Base-by-base conservation (phyloP, 345 rosid species). In the Geranium brycei region DNA sequence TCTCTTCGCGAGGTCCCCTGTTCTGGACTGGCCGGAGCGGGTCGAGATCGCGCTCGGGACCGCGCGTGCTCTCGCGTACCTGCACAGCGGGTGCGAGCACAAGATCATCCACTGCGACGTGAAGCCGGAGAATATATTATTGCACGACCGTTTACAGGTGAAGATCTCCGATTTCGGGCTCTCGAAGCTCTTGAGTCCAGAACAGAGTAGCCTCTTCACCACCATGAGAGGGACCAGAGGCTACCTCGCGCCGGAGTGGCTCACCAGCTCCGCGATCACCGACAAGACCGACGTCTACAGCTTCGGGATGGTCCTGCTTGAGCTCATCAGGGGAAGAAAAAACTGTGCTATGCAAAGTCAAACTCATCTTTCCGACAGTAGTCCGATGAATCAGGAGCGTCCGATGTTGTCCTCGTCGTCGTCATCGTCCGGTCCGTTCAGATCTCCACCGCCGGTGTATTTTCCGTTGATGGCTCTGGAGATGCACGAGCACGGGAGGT, bases 211-310 rank as follows among this genome's bases (percentile, higher is more conserved):
- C 17, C 17, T 65, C 18, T 41, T 57, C 4, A 65, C 68, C 12
- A 58, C 61, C 28, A 31, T 65, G 68, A 65, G 68, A 32, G 68
- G 68, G 16, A 65, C 68, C 1, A 60, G 58, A 12, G 68, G 68
- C 40, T 65, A 65, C 31, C 35, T 65, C 13, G 68, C 68, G 13
- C 68, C 68, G 1, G 68, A 65, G 51, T 65, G 68, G 68, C 57
- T 65, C 13, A 59, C 68, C n/a, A 64, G 51, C 14, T 51, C 59
- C 11, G 5, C 60, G 12, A 64, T 68, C 28, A 64, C 76, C 5
- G 68, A 64, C 16, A 73, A 73, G 62, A 67, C 60, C 7, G 76
- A 73, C 62, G 72, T 73, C 16, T 73, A 73, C 17, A 73, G 76
- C 19, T 73, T 63, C 56, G 76, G 76, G 2, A 61, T 64, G 51